Conservation (phyloP, 306 rosid species). For the Aeschynomene evenia region DNA sequence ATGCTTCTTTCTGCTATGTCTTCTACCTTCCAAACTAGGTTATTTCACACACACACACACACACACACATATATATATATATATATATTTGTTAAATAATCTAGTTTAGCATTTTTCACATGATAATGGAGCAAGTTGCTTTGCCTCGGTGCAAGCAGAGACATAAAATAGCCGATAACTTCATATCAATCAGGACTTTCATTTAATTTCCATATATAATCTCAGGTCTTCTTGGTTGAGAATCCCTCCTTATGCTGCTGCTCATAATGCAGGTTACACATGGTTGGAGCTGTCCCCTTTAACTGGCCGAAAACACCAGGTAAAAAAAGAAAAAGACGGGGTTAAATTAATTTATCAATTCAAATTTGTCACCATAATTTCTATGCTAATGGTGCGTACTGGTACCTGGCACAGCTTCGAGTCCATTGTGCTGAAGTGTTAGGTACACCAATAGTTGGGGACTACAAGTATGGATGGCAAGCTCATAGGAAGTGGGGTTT, state of each 20-base stretch:
- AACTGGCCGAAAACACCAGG: slow-evolving; percentile 99
- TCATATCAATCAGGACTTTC: not conserved
- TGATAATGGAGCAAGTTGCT: slow-evolving; percentile 6
- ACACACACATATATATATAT: no score
- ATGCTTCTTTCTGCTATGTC: not conserved
- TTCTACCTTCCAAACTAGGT: slow-evolving; percentile 9
- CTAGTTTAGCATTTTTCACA: slow-evolving; percentile 11
- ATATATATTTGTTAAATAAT: no score
- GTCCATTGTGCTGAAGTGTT: slow-evolving; percentile 93
- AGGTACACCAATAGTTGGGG: slow-evolving; percentile 94
- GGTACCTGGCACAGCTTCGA: slow-evolving; percentile 74
- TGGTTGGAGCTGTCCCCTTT: slow-evolving; percentile 92
- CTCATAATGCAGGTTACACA: slow-evolving; percentile 63
- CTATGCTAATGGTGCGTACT: slow-evolving; percentile 22
- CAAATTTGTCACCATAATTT: not conserved
- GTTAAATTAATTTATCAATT: not conserved
- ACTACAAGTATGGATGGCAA: slow-evolving; percentile 94
- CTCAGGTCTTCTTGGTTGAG: not conserved
- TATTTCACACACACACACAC: no score
- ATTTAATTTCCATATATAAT: slow-evolving; percentile 15
- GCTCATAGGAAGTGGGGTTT: slow-evolving; percentile 63
- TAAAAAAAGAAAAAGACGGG: slow-evolving; percentile 16
- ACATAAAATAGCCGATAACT: not conserved
- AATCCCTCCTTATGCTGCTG: slow-evolving; percentile 18
- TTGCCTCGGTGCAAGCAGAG: not conserved